phyloP scores from a whole-genome alignment of 306 rosid genomes.

The Quillaja saponaria region DNA sequence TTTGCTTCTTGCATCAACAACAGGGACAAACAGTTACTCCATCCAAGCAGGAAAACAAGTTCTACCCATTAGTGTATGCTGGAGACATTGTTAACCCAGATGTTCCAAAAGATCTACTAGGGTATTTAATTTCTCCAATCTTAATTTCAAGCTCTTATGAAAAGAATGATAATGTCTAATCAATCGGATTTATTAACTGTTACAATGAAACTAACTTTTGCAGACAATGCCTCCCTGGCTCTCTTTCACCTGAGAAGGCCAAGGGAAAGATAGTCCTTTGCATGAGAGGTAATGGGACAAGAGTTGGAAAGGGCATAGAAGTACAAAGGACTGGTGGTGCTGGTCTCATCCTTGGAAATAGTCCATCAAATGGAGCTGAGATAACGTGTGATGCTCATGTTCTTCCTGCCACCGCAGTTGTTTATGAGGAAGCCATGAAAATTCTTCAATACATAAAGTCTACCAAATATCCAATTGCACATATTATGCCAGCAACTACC shows the following conservation, averaged over 20 bases:
- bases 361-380: slow-evolving; percentile 45
- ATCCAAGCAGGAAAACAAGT: slow-evolving; percentile 39
- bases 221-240: slow-evolving; percentile 69
- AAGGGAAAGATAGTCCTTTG: slow-evolving; percentile 80
- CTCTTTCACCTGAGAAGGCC: slow-evolving; percentile 59
- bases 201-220: slow-evolving; percentile 18
- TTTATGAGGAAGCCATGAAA: slow-evolving; percentile 46
- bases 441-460: slow-evolving; percentile 52
- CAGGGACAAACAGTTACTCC: slow-evolving; percentile 88
- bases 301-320: slow-evolving; percentile 64
- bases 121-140: slow-evolving; percentile 36
- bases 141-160: not conserved
- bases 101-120: slow-evolving; percentile 29
- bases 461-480: slow-evolving; percentile 54
- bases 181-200: not conserved
- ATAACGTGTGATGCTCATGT: slow-evolving; percentile 60
- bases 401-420: slow-evolving; percentile 66
- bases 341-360: slow-evolving; percentile 68
- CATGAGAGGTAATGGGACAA: slow-evolving; percentile 63
- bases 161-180: not conserved
- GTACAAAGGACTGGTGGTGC: slow-evolving; percentile 73
- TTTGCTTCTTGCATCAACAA: slow-evolving; percentile 2
- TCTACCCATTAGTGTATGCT: slow-evolving; percentile 63
- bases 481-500: slow-evolving; percentile 60
- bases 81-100: slow-evolving; percentile 46